Evolutionary conservation across 192 early-diverging fungal genomes (phyloP), one percentile per base, ranked within the genome.

Genomic region (Lobosporangium transversale): DNA sequence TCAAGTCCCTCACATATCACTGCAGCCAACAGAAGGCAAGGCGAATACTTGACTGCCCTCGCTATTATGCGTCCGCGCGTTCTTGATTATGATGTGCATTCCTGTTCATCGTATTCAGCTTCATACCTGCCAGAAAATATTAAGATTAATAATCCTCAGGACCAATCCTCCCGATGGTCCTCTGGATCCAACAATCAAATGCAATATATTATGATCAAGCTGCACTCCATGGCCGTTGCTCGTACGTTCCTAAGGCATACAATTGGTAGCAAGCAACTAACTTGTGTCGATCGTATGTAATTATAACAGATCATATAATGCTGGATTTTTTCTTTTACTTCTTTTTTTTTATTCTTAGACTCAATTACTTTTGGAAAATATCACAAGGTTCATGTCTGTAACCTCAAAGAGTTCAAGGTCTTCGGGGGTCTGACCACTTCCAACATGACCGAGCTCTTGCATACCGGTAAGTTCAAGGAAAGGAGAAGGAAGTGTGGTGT

Each of bases 331-430:
- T 32, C 30, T 18, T 14, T 21, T 18, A 32, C 18, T 47, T n/a
- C 23, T 5, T 21, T 47, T 32, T n/a, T 45, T 9, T 26, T 32
- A 20, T 4, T 14, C 27, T 12, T 58, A 93, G 89, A 93, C 35
- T 87, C 88, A 6, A 95, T 98, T 62, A 93, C 91, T 4, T 98
- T 99, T 90, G 97, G 97, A 61, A 99, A 99, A 79, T 98, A 90
- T 70, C 91, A 93, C 83, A 90, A 91, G 68, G 81, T 78, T 3
- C 97, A 99, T 68, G 93, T 98, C 47, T 98, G 96, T 79, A 99
- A 99, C 71, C 79, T 99, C 26, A 97, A 95, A 55, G 94, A 98
- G 82, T 98, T 99, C 85, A 95, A 94, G 80, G 91, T 99, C 5
- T 95, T 82, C 79, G 97, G 94, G 40, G 97, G 96, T 14, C 73